Evolutionary conservation across 768 basidiomycete genomes (phyloP).

Genomic region (Pleurotus tuber-regium): DNA sequence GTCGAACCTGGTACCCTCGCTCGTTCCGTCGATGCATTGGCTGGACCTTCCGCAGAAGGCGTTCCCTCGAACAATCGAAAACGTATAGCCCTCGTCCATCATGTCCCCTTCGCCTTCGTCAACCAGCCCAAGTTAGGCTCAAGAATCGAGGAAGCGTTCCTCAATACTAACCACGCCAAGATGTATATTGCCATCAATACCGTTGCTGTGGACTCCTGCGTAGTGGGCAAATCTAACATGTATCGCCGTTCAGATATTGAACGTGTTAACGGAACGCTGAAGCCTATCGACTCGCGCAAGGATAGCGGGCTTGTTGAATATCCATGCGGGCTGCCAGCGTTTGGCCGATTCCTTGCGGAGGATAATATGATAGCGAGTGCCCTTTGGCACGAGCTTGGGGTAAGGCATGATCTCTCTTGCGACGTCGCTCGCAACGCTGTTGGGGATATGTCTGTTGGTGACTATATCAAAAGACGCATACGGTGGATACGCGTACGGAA

Average conservation of each 20-base stretch:
- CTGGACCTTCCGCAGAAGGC: constrained; percentile 23
- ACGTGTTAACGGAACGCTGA: constrained; percentile 63
- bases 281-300: constrained; percentile 35
- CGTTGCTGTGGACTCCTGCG: constrained; percentile 87
- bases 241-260: constrained; percentile 90
- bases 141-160: constrained; percentile 86
- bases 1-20: constrained; percentile 77
- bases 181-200: constrained; percentile 97
- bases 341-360: constrained; percentile 90
- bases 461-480: constrained; percentile 86
- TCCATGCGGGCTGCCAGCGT: constrained; percentile 67
- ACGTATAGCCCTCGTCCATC: constrained; percentile 86
- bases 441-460: constrained; percentile 80
- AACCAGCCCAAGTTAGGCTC: constrained; percentile 74
- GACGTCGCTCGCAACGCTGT: constrained; percentile 89
- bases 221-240: constrained; percentile 94
- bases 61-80: constrained; percentile 32
- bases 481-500: constrained; percentile 98
- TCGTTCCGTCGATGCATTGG: constrained; percentile 79
- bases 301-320: constrained; percentile 13
- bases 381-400: constrained; percentile 89
- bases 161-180: constrained; percentile 97
- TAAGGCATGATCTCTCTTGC: constrained; percentile 86
- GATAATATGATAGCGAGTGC: constrained; percentile 96
- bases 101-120: constrained; percentile 86